Conservation (phyloP, 495 filamentous ascomycete species). For the Penicillium desertorum region DNA sequence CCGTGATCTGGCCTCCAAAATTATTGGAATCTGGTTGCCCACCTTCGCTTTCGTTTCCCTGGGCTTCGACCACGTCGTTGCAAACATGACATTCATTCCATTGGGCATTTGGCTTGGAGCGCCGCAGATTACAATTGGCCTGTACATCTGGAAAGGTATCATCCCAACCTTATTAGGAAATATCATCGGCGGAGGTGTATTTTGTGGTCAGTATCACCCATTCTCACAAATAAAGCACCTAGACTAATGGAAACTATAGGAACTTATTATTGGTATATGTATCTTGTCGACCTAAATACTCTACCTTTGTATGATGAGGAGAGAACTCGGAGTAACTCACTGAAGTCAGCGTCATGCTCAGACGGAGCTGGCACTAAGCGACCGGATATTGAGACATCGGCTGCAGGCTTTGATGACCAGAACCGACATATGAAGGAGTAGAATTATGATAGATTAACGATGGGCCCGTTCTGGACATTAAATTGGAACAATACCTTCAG, state of each 20-base stretch:
- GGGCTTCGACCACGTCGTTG: constrained; percentile 61
- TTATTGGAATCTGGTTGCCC: constrained; percentile 64
- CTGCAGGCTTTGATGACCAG: constrained; percentile 6
- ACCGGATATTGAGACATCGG: constrained; percentile 30
- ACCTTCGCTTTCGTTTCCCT: constrained; percentile 60
- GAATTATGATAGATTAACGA: too few species aligned
- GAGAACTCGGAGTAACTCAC: constrained; percentile 10
- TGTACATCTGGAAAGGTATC: constrained; percentile 66
- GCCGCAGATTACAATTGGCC: constrained; percentile 47
- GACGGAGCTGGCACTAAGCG: constrained; percentile 14
- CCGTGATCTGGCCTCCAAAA: constrained; percentile 56
- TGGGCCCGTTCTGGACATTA: too few species aligned
- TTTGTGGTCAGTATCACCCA: constrained; percentile 38
- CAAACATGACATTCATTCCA: constrained; percentile 66
- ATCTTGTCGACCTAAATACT: constrained; percentile 33
- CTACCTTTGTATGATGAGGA: constrained; percentile 22
- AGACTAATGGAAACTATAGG: constrained; percentile 14
- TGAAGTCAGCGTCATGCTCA: background rate
- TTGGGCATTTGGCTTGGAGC: constrained; percentile 54
- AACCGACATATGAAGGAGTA: background rate
- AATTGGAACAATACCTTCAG: background rate
- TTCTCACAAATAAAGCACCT: background rate
- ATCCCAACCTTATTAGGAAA: constrained; percentile 60
- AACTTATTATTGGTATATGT: constrained; percentile 55
- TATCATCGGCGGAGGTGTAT: constrained; percentile 54